Evolutionary conservation across 768 basidiomycete genomes (phyloP), one percentile per base, ranked within the genome.

Genomic region (Lactarius indigo): DNA sequence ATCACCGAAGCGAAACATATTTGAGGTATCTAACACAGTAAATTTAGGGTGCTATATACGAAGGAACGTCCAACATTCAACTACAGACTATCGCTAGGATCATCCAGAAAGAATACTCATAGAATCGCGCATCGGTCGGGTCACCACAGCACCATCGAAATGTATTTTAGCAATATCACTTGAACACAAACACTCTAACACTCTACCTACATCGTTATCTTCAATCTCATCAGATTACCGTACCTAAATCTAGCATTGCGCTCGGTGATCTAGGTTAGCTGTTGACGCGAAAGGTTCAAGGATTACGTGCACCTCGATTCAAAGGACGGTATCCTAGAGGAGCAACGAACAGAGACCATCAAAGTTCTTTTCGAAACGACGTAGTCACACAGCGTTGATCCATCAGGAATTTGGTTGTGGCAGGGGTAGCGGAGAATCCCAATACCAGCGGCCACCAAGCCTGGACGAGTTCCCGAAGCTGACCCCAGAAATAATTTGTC

Each of bases 51-150:
- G 91, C 92, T 2, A 94, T 94, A 61, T 94, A 94, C 72, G 93
- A 95, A 73, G 94, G 96, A 44, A 98, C 96, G 54, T 94, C 91
- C n/a, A 99, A 98, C 76, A 98, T 99, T 65, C 97, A 98, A 76
- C 80, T 98, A 39, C 89, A 96, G 77, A 99, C 97, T 0, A 97
- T 99, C 72, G 92, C 95, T 5, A 96, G 90, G 78, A 87, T 90
- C 68, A 84, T 96, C 63, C 91, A 94, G 76, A 92, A 92, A 78
- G 83, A 94, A 74, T 87, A 93, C 72, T 88, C 91, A 73, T 91
- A 75, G 69, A 26, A 13, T 62, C 26, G 3, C n/a, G 23, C 57
- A 26, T 35, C 31, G 33, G 47, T 33, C 59, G 15, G 33, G 47
- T 33, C 59, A 20, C 44, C 44, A 33, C 42, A 28, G 15, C 20